A percentile compares a stretch with the other conserved stretches of the same genome.
These are phyloP conservation scores for Suhomyces terraborum DNA, from an alignment of 1,139 yeast genomes.

Conservation along the genomic window DNA sequence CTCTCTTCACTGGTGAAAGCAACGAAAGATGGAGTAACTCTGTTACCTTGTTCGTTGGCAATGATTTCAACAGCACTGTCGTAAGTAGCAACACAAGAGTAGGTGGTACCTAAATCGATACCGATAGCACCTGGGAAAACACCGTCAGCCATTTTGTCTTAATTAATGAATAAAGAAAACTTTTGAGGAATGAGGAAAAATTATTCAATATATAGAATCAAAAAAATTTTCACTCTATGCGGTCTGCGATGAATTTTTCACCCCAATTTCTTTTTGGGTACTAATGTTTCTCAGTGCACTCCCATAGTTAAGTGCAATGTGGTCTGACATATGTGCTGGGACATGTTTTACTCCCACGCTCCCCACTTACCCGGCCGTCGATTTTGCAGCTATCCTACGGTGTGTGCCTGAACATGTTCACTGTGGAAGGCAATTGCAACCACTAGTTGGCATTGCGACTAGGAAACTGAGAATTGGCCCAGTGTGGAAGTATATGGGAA, in stretches of 20 bases:
- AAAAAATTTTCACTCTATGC: conserved; percentile 20
- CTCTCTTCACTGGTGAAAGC: conserved; percentile 98
- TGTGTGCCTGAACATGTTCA: not conserved
- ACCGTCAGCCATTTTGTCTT: conserved; percentile 83
- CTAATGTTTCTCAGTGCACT: conserved; percentile 1
- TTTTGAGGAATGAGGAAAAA: conserved; percentile 13
- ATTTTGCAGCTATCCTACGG: conserved; percentile 9
- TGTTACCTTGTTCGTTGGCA: conserved; percentile 99
- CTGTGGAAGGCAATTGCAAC: not conserved
- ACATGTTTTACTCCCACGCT: conserved; percentile 1
- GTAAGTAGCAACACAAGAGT: conserved; percentile 97
- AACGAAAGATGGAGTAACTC: conserved; percentile 97
- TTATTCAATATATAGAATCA: conserved; percentile 15
- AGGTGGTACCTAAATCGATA: conserved; percentile 98
- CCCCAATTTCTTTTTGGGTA: conserved; percentile 12
- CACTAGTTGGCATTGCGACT: conserved; percentile 1
- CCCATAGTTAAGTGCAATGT: conserved; percentile 1
- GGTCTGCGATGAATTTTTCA: conserved; percentile 15
- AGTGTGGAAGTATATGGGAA: too few species aligned
- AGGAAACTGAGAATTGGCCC: not conserved
- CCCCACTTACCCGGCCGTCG: conserved; percentile 12
- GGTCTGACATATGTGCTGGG: conserved; percentile 8
- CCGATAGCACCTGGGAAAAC: conserved; percentile 99
- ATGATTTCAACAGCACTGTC: conserved; percentile 91
- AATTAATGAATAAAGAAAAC: conserved; percentile 21